phyloP scores from a whole-genome alignment of 805 yeast species.

The Tetrapisispora fleetii region DNA sequence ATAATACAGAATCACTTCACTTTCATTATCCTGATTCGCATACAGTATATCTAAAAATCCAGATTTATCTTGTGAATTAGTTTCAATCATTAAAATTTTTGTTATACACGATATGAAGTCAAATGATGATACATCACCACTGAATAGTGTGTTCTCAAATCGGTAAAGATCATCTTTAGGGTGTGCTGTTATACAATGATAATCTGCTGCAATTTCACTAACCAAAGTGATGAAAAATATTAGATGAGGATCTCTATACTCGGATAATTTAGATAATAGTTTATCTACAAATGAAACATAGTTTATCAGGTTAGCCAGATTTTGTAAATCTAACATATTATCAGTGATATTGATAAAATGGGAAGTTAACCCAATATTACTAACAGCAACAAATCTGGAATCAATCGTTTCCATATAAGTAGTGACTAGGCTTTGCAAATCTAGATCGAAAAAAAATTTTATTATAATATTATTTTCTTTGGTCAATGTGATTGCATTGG shows the following conservation, averaged over 20 bases:
- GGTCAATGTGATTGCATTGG: slow-evolving; percentile 10
- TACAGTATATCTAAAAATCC: neutral
- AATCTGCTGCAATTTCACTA: slow-evolving; percentile 33
- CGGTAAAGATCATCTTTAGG: slow-evolving; percentile 14
- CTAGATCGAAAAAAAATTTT: slow-evolving; percentile 10
- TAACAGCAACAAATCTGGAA: slow-evolving; percentile 36
- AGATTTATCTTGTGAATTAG: too few relatives aligned
- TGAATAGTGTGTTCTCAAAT: slow-evolving; percentile 15
- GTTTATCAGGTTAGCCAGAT: slow-evolving; percentile 13
- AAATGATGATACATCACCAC: slow-evolving; percentile 3
- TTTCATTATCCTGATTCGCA: neutral
- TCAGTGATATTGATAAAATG: slow-evolving; percentile 18
- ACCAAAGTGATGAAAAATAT: slow-evolving; percentile 26
- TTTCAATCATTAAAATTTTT: neutral
- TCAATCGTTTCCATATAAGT: slow-evolving; percentile 28
- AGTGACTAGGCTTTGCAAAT: slow-evolving; percentile 12
- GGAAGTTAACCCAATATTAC: slow-evolving; percentile 36
- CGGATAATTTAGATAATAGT: slow-evolving; percentile 10
- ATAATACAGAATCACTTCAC: slow-evolving; percentile 21
- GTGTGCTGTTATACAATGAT: slow-evolving; percentile 23
- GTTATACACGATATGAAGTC: neutral
- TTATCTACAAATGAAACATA: slow-evolving; percentile 21
- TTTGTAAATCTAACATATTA: slow-evolving; percentile 6
- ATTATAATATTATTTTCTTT: slow-evolving; percentile 6
- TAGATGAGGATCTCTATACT: slow-evolving; percentile 5